A percentile compares a stretch with the other conserved stretches of the same genome.
phyloP scores from a whole-genome alignment of 176 grass and related monocot species.

The Tillandsia fasciculata region DNA sequence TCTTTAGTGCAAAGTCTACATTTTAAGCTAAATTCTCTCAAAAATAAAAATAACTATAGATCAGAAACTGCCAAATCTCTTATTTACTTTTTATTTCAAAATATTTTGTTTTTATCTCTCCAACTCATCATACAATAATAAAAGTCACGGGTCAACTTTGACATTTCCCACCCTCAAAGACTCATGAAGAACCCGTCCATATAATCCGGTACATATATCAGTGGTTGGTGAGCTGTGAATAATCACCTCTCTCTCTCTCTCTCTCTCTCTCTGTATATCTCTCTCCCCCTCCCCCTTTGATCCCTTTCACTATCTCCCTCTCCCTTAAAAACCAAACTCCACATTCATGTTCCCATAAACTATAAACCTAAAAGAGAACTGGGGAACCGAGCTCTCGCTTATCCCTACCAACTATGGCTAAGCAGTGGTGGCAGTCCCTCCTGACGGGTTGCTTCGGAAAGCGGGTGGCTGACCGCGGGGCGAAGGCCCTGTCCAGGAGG shows the following conservation, averaged over 20 bases:
- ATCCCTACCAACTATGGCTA: conserved; percentile 27
- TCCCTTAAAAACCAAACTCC: not conserved
- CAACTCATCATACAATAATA: not conserved
- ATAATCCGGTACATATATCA: not conserved
- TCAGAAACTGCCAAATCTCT: not conserved
- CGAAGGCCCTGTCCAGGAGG: conserved; percentile 19
- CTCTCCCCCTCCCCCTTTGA: not conserved
- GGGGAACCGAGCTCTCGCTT: not conserved
- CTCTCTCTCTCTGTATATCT: not conserved
- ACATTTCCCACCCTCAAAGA: not conserved
- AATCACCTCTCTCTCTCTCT: not conserved
- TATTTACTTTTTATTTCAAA: not conserved
- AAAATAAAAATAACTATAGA: too few relatives aligned
- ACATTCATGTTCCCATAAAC: not conserved
- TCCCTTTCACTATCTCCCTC: not conserved
- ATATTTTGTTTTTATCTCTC: not conserved
- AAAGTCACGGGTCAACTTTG: conserved; percentile 3
- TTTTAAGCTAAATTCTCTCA: too few relatives aligned
- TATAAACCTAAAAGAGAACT: not conserved
- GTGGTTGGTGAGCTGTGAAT: conserved; percentile 8
- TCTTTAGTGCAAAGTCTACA: too few relatives aligned
- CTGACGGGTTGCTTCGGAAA: conserved; percentile 56
- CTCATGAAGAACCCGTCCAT: not conserved
- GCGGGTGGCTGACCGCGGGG: not conserved
- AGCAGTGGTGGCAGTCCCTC: conserved; percentile 36